phyloP scores from a whole-genome alignment of 140 eudicot genomes.

The Bidens hawaiensis region DNA sequence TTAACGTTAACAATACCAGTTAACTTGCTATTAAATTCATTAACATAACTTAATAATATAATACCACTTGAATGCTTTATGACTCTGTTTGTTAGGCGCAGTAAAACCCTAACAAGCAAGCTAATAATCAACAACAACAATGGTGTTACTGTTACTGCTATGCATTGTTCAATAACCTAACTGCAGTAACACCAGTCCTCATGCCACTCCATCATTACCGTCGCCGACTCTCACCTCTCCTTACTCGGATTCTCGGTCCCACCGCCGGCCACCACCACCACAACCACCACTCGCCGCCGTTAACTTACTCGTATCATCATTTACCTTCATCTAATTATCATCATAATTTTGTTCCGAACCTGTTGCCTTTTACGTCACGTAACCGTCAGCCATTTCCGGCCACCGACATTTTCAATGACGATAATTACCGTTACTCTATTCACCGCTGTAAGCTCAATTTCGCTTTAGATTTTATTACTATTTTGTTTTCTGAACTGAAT shows the following conservation, averaged over 20 bases:
- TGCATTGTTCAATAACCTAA: not conserved
- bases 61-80: too few relatives aligned
- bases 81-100: too few relatives aligned
- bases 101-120: slow-evolving; percentile 21
- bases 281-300: not conserved
- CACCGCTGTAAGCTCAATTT: slow-evolving; percentile 36
- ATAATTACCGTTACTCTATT: slow-evolving; percentile 16
- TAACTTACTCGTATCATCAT: slow-evolving; percentile 19
- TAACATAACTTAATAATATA: too few relatives aligned
- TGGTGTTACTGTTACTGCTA: not conserved
- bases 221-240: slow-evolving; percentile 13
- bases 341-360: not conserved
- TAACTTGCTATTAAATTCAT: too few relatives aligned
- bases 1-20: too few relatives aligned
- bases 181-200: slow-evolving; percentile 1
- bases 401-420: not conserved
- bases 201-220: slow-evolving; percentile 30
- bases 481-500: not conserved
- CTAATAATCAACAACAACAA: slow-evolving; percentile 9
- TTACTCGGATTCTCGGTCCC: slow-evolving; percentile 15
- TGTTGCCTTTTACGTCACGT: slow-evolving; percentile 7
- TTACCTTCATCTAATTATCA: not conserved
- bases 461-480: not conserved
- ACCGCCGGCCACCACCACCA: not conserved
- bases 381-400: slow-evolving; percentile 2